Evolutionary conservation across 148 eudicot genomes (phyloP).

Genomic region (Vaccinium myrtillus): DNA sequence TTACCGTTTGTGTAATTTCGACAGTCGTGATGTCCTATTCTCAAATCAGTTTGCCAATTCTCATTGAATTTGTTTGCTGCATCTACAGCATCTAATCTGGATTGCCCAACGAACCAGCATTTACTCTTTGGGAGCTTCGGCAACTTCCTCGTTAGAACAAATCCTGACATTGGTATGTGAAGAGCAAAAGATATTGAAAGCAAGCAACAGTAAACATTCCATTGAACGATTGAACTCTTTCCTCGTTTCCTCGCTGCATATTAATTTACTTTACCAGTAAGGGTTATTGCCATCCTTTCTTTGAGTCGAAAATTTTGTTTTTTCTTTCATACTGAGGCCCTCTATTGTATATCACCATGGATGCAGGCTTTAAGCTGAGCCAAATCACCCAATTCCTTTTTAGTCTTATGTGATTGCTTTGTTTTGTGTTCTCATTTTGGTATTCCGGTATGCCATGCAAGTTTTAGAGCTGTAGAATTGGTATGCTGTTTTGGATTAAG

Average conservation of each 20-base stretch:
- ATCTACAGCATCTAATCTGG: conserved; percentile 43
- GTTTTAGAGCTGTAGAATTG: background rate
- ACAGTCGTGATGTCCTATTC: conserved; percentile 71
- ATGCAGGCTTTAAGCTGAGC: background rate
- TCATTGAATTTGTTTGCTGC: conserved; percentile 56
- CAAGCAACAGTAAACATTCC: background rate
- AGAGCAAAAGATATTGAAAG: background rate
- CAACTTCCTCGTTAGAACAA: conserved; percentile 48
- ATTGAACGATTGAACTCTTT: background rate
- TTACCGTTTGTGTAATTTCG: conserved; percentile 81
- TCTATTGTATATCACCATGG: background rate
- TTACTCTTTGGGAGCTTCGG: conserved; percentile 55
- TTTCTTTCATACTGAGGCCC: background rate
- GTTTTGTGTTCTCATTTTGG: background rate
- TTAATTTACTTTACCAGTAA: background rate
- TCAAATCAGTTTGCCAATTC: conserved; percentile 66
- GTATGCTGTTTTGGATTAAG: background rate
- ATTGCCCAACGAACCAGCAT: conserved; percentile 72
- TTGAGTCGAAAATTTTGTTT: background rate
- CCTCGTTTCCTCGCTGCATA: background rate
- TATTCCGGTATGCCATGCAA: background rate
- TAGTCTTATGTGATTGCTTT: background rate
- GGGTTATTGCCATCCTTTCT: background rate
- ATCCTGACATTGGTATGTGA: conserved; percentile 40
- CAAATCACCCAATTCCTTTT: background rate